These are phyloP conservation scores for Globisporangium ultimum DNA, from an alignment of 352 stramenopile species.

Conservation along the genomic window DNA sequence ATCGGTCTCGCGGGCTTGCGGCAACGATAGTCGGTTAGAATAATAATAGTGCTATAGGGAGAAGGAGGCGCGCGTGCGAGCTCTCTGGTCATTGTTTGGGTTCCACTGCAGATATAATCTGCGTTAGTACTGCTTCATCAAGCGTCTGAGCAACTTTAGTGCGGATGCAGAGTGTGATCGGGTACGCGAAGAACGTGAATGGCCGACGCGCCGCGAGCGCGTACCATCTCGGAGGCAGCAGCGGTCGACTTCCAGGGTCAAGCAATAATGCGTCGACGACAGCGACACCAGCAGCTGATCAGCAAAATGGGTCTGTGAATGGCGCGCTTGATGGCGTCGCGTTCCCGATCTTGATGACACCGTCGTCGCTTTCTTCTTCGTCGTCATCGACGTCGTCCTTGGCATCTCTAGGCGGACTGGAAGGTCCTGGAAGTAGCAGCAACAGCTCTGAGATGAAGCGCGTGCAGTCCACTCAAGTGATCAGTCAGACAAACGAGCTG, in stretches of 20 bases:
- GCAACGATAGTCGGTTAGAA: too few species aligned
- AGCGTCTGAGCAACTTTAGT: too few species aligned
- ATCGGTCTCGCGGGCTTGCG: too few species aligned
- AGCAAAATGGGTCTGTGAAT: background rate
- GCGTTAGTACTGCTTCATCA: too few species aligned
- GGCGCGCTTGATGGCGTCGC: conserved; percentile 3
- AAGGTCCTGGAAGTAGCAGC: background rate
- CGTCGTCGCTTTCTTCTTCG: conserved; percentile 9
- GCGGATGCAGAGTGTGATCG: conserved; percentile 54
- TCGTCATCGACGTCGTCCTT: conserved; percentile 13
- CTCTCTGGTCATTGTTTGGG: too few species aligned
- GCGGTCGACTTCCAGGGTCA: conserved; percentile 1
- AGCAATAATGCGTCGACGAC: background rate
- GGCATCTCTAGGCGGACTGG: conserved; percentile 4
- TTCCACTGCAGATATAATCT: too few species aligned
- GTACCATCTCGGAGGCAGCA: conserved; percentile 46
- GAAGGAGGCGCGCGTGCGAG: too few species aligned
- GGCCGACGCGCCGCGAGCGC: conserved; percentile 52
- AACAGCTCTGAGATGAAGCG: background rate
- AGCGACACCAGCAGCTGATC: conserved; percentile 3
- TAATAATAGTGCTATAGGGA: too few species aligned
- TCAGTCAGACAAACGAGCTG: conserved; percentile 13
- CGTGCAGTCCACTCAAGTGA: conserved; percentile 6
- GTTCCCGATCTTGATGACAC: conserved; percentile 3
- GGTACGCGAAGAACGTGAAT: conserved; percentile 68